These are phyloP conservation scores for Colletotrichum sp. DNA, from an alignment of 2,329 filamentous ascomycete genomes.

Conservation along the genomic window DNA sequence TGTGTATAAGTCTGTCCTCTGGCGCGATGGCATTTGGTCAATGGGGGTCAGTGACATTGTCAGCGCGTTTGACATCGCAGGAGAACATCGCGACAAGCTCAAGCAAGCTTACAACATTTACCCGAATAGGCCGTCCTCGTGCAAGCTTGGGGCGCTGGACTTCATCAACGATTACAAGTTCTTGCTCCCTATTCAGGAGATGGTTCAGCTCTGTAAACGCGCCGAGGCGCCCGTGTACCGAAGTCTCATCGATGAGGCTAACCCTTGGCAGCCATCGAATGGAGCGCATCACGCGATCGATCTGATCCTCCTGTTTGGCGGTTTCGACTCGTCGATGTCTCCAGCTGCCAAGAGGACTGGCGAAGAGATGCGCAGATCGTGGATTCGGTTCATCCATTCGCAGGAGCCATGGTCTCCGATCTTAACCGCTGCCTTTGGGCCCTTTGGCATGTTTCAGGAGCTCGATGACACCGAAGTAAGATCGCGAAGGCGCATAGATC, in stretches of 20 bases:
- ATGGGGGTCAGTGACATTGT: conserved; percentile 36
- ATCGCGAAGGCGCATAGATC: conserved; percentile 31
- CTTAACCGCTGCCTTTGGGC: conserved; percentile 41
- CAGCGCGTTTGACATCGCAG: conserved; percentile 33
- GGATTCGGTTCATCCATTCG: conserved; percentile 42
- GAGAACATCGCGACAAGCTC: conserved; percentile 32
- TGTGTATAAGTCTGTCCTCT: conserved; percentile 42
- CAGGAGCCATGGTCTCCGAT: conserved; percentile 37
- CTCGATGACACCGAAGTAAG: conserved; percentile 33
- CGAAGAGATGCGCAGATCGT: conserved; percentile 40
- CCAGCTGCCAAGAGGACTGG: conserved; percentile 35
- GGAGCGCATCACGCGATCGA: conserved; percentile 53
- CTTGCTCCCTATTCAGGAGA: conserved; percentile 27
- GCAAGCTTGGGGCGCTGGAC: conserved; percentile 43
- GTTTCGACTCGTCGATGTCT: conserved; percentile 39
- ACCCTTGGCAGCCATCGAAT: conserved; percentile 51
- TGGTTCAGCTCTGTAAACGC: conserved; percentile 17
- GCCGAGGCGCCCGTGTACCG: conserved; percentile 34
- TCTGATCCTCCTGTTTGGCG: conserved; percentile 47
- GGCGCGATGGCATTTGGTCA: conserved; percentile 45
- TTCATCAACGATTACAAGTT: conserved; percentile 38
- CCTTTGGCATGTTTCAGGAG: conserved; percentile 36
- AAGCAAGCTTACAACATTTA: conserved; percentile 45
- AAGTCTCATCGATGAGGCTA: conserved; percentile 48
- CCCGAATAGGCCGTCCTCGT: conserved; percentile 39